Conservation (phyloP, 106 monocot genomes). For the Dioscorea alata region DNA sequence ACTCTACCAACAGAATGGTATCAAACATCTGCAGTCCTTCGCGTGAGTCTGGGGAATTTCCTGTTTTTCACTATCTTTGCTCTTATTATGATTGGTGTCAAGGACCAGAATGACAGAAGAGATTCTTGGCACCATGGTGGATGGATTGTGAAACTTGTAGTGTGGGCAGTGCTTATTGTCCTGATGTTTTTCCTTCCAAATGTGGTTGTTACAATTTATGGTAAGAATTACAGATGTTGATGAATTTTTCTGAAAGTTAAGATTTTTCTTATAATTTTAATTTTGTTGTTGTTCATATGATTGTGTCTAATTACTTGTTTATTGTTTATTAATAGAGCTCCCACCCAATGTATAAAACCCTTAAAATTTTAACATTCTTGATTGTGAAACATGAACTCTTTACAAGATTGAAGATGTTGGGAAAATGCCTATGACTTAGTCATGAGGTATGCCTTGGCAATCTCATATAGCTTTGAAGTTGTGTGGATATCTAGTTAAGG, state of each 20-base stretch:
- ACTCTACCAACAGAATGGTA: constrained; percentile 93
- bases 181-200: constrained; percentile 95
- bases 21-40: constrained; percentile 74
- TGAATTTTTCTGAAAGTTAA: neutral
- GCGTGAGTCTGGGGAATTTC: constrained; percentile 93
- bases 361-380: no score
- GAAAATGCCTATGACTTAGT: no score
- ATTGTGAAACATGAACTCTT: no score
- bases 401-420: no score
- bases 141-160: constrained; percentile 66
- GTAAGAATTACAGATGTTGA: constrained; percentile 26
- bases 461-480: no score
- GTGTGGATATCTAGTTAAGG: no score
- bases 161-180: constrained; percentile 64
- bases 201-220: constrained; percentile 64
- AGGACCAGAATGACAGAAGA: constrained; percentile 85
- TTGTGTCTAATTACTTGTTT: no score
- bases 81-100: constrained; percentile 86
- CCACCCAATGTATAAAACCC: no score
- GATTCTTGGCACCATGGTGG: constrained; percentile 96
- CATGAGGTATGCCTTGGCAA: no score
- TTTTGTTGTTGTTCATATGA: neutral
- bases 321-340: no score
- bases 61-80: constrained; percentile 78
- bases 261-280: neutral